Base-by-base conservation (phyloP, 2,329 filamentous ascomycete genomes). In the Colletotrichum orbiculare region DNA sequence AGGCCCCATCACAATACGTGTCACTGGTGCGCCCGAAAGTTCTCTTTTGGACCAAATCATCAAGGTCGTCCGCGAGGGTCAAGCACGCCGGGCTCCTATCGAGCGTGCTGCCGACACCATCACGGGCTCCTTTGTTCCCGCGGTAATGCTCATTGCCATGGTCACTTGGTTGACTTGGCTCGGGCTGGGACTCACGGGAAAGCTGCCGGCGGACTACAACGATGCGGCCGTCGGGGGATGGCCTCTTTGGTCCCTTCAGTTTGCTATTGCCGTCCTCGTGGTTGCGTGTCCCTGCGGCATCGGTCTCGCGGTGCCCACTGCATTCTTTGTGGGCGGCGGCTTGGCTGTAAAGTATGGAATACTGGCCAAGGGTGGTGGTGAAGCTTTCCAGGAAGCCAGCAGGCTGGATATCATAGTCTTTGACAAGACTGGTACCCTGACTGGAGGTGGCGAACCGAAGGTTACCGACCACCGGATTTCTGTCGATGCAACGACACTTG, bases 381-480 rank as follows among this genome's bases (percentile, higher is more conserved):
- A 91, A 71, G 90, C 90, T 1, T 92, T 92, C 70, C 89, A 92
- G 73, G 89, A 91, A 75, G 89, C 90, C 7, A 91, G 89, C 67
- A 82, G 82, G 2, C 80, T 92, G 12, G 86, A 91, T 72, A 87
- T 87, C 54, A 86, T 92, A 45, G 88, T 92, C 1, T 93, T 93
- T 71, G 90, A 93, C 80, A 93, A 93, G 80, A 93, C 90, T 0
- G 90, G 90, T 1, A 93, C 90, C 1, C 77, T 93, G 63, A 93
- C 90, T 0, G 78, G 88, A 72, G 86, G 86, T 15, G 85, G 83
- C n/a, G 83, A 85, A 49, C 81, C 87, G 33, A 79, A 78, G 48
- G 83, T 89, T 1, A 84, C 84, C 6, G 82, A 87, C 15, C 78
- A 85, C 68, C 77, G 80, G 61, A 33, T 48, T 34, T 25, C 34